phyloP scores from a whole-genome alignment of 306 rosid genomes.

The Corylus heterophylla region DNA sequence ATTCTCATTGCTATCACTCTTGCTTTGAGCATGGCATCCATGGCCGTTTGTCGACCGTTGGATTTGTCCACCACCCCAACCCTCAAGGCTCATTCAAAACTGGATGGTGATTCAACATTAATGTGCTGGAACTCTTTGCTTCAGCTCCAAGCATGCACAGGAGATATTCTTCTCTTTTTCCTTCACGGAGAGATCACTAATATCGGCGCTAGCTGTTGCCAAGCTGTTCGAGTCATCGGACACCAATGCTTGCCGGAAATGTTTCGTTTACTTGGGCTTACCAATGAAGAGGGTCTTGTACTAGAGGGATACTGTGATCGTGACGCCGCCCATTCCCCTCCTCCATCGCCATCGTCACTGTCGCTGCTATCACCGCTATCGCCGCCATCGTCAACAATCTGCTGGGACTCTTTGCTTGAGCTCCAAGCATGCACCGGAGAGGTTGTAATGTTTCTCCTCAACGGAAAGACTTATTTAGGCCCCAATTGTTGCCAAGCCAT shows the following conservation, averaged over 20 bases:
- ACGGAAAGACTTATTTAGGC: conserved; percentile 57
- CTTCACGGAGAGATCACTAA: conserved; percentile 47
- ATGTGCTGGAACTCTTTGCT: conserved; percentile 66
- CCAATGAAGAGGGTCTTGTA: conserved; percentile 49
- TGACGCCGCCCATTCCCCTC: conserved; percentile 8
- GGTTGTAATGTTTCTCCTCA: conserved; percentile 54
- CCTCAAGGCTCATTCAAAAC: conserved; percentile 41
- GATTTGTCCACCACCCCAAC: conserved; percentile 4
- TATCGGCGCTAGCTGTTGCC: conserved; percentile 57
- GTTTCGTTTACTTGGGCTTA: conserved; percentile 55
- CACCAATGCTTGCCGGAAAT: conserved; percentile 72
- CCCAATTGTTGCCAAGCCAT: conserved; percentile 57
- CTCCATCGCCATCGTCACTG: conserved; percentile 8
- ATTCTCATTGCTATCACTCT: conserved; percentile 12
- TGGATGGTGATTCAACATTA: conserved; percentile 34
- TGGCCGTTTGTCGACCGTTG: conserved; percentile 23
- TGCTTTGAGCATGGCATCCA: conserved; percentile 1
- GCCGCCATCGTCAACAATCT: conserved; percentile 23
- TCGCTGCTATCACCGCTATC: too few species aligned
- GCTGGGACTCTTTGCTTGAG: conserved; percentile 62
- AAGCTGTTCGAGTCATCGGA: conserved; percentile 44
- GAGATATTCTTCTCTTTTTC: conserved; percentile 56
- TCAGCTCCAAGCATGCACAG: conserved; percentile 56
- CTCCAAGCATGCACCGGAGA: conserved; percentile 65
- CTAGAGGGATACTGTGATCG: conserved; percentile 55